Base-by-base conservation (phyloP, 2,329 filamentous ascomycete genomes). In the Scopulariopsis brevicaulis region DNA sequence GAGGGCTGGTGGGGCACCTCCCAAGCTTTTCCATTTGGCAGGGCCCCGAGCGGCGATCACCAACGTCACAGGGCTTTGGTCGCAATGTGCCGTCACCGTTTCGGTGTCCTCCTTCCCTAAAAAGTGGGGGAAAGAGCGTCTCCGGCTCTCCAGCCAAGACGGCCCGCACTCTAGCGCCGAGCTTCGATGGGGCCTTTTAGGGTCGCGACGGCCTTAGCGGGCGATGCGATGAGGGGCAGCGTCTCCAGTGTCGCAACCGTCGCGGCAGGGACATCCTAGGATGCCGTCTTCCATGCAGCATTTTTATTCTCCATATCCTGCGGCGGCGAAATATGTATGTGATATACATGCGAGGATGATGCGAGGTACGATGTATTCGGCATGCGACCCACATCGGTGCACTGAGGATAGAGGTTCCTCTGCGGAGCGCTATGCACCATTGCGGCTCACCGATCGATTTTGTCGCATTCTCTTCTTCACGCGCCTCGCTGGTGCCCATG, bases 51-150 rank as follows among this genome's bases (percentile, higher is more conserved):
- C 24, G 43, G 32, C 25, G 55, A 56, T 56, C 55, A 43, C 50
- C 55, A 56, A 56, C 55, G 55, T 56, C 55, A 56, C 55, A 56
- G 43, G 28, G 34, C 54, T 46, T 50, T 14, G 8, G 20, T 11
- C 22, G 18, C 6, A 50, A 24, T 22, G 46, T 50, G 46, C 46
- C 46, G 46, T 22, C 46, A 22, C 46, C 46, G 46, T 50, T 40
- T 54, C 34, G n/a, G 53, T 54, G 53, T 11, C 7, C 6, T 54
- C 34, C 11, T 22, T 20, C 46, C 46, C 46, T 20, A n/a, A 50
- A 8, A 24, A 24, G 8, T 50, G n/a, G 46, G 43, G 43, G 46
- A 22, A 50, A 50, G 20, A 50, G 46, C n/a, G 46, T 6, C 20
- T 40, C 37, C 37, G 37, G 37, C 18, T 50, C 22, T 24, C 40